A percentile compares a stretch with the other conserved stretches of the same genome.
These are phyloP conservation scores for Escovopsis sp. DNA, from an alignment of 2,329 filamentous ascomycete genomes.

Conservation along the genomic window DNA sequence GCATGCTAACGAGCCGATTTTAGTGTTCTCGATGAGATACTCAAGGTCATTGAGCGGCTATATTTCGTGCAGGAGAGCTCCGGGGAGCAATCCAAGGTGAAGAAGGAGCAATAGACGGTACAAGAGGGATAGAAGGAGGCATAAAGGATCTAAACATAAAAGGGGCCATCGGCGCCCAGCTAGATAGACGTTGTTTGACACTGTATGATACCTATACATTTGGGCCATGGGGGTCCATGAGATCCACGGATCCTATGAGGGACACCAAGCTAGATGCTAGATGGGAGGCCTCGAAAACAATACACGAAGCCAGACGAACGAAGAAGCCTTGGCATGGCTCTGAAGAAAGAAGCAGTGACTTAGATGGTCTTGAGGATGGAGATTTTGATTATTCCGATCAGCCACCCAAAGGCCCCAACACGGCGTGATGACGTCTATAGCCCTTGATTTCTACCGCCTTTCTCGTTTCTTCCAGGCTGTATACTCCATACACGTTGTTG, in stretches of 20 bases:
- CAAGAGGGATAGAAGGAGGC: slow-evolving; percentile 5
- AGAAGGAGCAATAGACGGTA: slow-evolving; percentile 37
- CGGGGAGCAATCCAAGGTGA: slow-evolving; percentile 24
- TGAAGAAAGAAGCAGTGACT: not conserved
- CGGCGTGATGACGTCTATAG: not conserved
- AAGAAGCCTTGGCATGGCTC: not conserved
- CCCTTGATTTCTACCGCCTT: slow-evolving; percentile 1
- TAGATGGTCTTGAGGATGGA: not conserved
- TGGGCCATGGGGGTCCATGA: not conserved
- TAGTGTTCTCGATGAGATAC: slow-evolving; percentile 66
- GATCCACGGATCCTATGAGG: not conserved
- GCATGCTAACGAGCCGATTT: slow-evolving; percentile 10
- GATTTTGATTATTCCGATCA: not conserved
- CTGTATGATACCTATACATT: slow-evolving; percentile 1
- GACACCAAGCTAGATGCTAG: not conserved
- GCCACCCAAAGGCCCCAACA: too few species aligned
- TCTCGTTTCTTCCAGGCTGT: too few species aligned
- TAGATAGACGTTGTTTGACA: slow-evolving; percentile 17
- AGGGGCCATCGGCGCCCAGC: slow-evolving; percentile 6
- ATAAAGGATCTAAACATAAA: slow-evolving; percentile 1
- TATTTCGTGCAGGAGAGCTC: slow-evolving; percentile 43
- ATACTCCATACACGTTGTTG: not conserved
- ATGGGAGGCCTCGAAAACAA: too few species aligned
- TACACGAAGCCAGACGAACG: too few species aligned
- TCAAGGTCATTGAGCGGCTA: slow-evolving; percentile 63